phyloP scores from a whole-genome alignment of 2,329 filamentous ascomycete species.

The Septoria linicola region DNA sequence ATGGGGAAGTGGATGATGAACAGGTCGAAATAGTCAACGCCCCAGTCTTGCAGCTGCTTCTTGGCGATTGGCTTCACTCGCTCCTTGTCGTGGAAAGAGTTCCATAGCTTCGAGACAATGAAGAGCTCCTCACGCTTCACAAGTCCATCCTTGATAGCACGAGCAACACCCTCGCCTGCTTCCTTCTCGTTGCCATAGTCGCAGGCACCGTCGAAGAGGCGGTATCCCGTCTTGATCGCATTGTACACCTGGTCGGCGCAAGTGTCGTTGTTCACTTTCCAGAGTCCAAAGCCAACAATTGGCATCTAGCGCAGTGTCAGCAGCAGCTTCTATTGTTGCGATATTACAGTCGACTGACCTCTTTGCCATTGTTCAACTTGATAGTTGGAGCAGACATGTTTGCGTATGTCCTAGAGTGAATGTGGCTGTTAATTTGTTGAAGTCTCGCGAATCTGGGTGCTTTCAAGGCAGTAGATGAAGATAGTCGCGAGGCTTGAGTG shows the following conservation, averaged over 20 bases:
- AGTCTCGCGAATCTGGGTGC: conserved; percentile 8
- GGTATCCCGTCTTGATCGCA: conserved; percentile 61
- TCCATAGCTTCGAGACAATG: conserved; percentile 83
- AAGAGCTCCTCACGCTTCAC: conserved; percentile 86
- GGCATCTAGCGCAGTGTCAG: conserved; percentile 57
- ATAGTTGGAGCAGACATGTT: conserved; percentile 35
- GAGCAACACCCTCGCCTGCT: conserved; percentile 71
- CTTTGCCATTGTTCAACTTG: conserved; percentile 42
- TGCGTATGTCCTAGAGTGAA: conserved; percentile 26
- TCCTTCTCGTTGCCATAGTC: conserved; percentile 84
- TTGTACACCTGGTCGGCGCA: conserved; percentile 78
- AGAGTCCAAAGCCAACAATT: conserved; percentile 74
- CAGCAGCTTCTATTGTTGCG: background rate
- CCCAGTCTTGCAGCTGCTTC: conserved; percentile 78
- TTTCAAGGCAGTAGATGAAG: background rate
- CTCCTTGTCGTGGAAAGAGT: conserved; percentile 81
- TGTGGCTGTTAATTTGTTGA: conserved; percentile 10
- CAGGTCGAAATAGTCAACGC: conserved; percentile 85
- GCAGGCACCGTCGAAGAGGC: conserved; percentile 61
- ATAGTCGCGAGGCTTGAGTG: conserved; percentile 7
- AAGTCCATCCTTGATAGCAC: conserved; percentile 76
- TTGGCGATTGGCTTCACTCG: conserved; percentile 72
- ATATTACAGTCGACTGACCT: conserved; percentile 26
- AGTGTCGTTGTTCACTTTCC: conserved; percentile 76
- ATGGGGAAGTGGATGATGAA: conserved; percentile 81